Conservation (phyloP, 139 green algal species). For the Coelastrella sp. region DNA sequence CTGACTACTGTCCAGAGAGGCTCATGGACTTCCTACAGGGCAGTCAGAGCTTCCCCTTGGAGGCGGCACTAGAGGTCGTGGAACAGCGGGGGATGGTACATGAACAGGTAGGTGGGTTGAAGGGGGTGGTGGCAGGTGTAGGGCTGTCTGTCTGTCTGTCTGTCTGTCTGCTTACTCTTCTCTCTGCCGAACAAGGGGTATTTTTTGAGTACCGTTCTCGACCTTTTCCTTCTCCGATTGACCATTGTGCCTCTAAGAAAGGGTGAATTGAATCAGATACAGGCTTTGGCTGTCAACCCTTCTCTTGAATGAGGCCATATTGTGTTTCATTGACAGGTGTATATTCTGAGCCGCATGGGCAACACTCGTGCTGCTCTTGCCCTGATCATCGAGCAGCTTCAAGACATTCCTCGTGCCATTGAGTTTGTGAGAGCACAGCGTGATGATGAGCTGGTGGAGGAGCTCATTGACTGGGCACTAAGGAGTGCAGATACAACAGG, state of each 20-base stretch:
- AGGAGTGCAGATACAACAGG: constrained; percentile 76
- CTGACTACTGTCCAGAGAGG: constrained; percentile 74
- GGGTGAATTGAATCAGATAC: too few species aligned
- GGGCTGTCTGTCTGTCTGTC: background rate
- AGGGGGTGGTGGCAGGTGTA: background rate
- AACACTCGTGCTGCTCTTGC: constrained; percentile 77
- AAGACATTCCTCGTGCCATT: constrained; percentile 92
- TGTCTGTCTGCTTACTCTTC: background rate
- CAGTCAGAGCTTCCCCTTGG: constrained; percentile 86
- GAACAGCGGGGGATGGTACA: constrained; percentile 69
- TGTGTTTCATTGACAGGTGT: too few species aligned
- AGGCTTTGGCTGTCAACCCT: too few species aligned
- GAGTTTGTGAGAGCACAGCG: constrained; percentile 89
- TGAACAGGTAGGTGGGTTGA: constrained; percentile 68
- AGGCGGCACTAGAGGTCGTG: constrained; percentile 83
- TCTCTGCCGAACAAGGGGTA: background rate
- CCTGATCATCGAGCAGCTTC: constrained; percentile 89
- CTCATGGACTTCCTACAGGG: constrained; percentile 87
- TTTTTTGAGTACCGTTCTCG: too few species aligned
- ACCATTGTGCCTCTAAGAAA: too few species aligned
- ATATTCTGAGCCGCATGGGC: constrained; percentile 92
- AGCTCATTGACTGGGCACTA: constrained; percentile 87
- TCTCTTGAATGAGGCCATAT: too few species aligned
- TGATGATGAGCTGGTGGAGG: constrained; percentile 94
- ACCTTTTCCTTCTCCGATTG: too few species aligned